Conservation (phyloP, 176 grass and related monocot species). For the Poa pratensis region DNA sequence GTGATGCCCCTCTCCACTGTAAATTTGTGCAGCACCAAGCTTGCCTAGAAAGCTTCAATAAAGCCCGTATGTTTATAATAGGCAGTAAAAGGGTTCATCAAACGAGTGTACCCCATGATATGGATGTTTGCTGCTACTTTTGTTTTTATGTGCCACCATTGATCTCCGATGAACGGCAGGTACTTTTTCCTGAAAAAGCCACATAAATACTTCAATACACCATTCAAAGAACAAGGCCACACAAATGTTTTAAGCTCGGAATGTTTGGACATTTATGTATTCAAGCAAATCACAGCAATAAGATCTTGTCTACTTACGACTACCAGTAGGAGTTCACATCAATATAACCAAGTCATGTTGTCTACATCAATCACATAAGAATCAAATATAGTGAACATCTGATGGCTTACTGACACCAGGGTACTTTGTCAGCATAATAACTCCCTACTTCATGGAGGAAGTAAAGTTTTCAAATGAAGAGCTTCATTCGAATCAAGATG, state of each 20-base stretch:
- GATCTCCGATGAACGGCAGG: too few relatives aligned
- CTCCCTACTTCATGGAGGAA: constrained; percentile 94
- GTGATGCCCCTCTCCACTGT: too few relatives aligned
- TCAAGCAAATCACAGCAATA: neutral
- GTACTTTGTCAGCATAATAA: constrained; percentile 65
- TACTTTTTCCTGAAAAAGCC: too few relatives aligned
- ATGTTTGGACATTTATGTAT: neutral
- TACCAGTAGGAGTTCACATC: constrained; percentile 6
- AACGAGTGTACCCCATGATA: too few relatives aligned
- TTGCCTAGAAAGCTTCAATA: too few relatives aligned
- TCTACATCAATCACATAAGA: constrained; percentile 7
- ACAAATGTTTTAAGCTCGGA: neutral
- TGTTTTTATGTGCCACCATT: too few relatives aligned
- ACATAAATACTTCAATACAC: neutral
- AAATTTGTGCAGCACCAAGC: too few relatives aligned
- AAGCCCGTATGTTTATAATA: too few relatives aligned
- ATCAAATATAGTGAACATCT: constrained; percentile 21
- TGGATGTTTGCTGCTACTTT: too few relatives aligned
- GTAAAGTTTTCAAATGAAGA: constrained; percentile 90
- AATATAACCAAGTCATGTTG: constrained; percentile 4
- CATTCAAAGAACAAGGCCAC: constrained; percentile 16
- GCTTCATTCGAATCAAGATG: constrained; percentile 83
- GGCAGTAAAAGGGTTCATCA: too few relatives aligned
- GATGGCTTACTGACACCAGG: constrained; percentile 28
- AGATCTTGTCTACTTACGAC: constrained; percentile 9